Percentiles rank a stretch among this genome's conserved stretches.
These are phyloP conservation scores for Leptoxyphium fumago DNA, from an alignment of 2,329 filamentous ascomycete species.

Conservation along the genomic window DNA sequence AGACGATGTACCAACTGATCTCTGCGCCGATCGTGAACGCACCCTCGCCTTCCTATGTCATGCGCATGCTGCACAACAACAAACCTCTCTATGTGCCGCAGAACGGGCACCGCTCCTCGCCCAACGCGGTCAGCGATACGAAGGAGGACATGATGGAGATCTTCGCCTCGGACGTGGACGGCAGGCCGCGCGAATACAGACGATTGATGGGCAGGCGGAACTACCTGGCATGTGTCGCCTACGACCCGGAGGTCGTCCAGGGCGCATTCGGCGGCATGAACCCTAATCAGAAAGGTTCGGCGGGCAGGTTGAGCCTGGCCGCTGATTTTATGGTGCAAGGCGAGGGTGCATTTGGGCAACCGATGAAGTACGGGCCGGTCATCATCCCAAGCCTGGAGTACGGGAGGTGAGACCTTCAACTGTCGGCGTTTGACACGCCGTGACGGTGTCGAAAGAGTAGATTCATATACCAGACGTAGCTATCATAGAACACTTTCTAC, in stretches of 20 bases:
- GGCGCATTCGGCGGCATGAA: slow-evolving; percentile 12
- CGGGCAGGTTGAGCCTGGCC: slow-evolving; percentile 58
- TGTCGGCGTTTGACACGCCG: no score
- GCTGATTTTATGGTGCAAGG: slow-evolving; percentile 96
- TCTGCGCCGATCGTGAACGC: slow-evolving; percentile 83
- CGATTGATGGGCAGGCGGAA: slow-evolving; percentile 88
- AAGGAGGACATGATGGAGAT: slow-evolving; percentile 99
- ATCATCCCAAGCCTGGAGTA: slow-evolving; percentile 62
- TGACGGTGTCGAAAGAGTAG: no score
- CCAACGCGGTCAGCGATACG: slow-evolving; percentile 56
- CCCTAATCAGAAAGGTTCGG: slow-evolving; percentile 21
- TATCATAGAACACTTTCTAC: no score
- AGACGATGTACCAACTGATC: slow-evolving; percentile 99
- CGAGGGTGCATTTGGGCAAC: slow-evolving; percentile 62
- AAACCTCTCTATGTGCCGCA: slow-evolving; percentile 79
- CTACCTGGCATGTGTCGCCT: slow-evolving; percentile 86
- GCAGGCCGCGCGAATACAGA: slow-evolving; percentile 67
- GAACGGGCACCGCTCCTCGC: slow-evolving; percentile 58
- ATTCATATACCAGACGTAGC: no score
- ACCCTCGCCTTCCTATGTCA: slow-evolving; percentile 68
- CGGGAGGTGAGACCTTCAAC: slow-evolving; percentile 22
- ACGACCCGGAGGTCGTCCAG: slow-evolving; percentile 67
- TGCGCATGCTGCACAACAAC: slow-evolving; percentile 92
- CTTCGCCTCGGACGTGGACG: slow-evolving; percentile 84
- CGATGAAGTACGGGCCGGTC: slow-evolving; percentile 93